Evolutionary conservation across 192 early-diverging fungal species (phyloP), one percentile per base, ranked within the genome.

Genomic region (Funneliformis geosporum): DNA sequence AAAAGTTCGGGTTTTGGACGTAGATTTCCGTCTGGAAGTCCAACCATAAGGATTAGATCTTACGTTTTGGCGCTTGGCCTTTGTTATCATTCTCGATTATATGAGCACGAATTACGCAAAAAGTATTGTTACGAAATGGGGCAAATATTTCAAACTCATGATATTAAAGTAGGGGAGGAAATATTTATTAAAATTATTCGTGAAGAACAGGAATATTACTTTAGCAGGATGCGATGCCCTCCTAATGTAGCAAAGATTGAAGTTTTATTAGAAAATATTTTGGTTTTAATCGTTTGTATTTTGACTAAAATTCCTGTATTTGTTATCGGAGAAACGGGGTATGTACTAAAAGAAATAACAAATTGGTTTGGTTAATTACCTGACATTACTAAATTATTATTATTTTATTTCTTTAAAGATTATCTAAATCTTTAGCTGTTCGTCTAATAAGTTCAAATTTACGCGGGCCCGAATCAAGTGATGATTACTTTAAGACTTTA

Each of bases 271-370:
- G 77, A 78, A 23, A 73, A 78, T 78, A 21, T 66, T 28, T 38
- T 78, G 4, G 21, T 33, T 11, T 75, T 78, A 69, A 69, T 23
- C 16, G 77, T 78, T 78, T 78, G 77, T 4, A 78, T 78, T 7
- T 73, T 78, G 67, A 78, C 67, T 12, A 23, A n/a, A 50, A 74
- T 78, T 73, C 77, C 77, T 33, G 8, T 78, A 28, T 78, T 78
- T 43, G 12, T 78, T 28, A 23, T 78, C 12, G 77, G 77, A 43
- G 77, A 33, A 16, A 72, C 77, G 18, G 77, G 77, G 50, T 55
- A 55, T 7, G 50, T 21, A 55, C 7, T 21, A 55, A 18, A 55
- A 21, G 18, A 18, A 50, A 18, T 4, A 47, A 50, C 16, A 5
- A 18, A 1, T 50, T 50, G 3, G 12, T 50, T 50, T 50, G 18